Evolutionary conservation across 495 filamentous ascomycete genomes (phyloP).

Genomic region (Halenospora varia): DNA sequence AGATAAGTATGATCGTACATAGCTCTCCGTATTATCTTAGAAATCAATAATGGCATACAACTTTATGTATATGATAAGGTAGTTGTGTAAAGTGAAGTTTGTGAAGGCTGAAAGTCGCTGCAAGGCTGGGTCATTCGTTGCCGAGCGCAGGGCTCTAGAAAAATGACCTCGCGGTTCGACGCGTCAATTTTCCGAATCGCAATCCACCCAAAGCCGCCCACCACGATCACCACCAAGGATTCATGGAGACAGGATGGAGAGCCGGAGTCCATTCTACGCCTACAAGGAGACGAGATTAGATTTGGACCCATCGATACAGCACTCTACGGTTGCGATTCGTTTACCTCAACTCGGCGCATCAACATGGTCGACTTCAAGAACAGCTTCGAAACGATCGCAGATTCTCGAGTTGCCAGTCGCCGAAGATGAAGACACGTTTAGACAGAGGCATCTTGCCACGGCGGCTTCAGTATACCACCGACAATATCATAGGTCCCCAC

Average conservation of each 20-base stretch:
- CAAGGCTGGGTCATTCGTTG: background rate
- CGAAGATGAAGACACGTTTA: constrained; percentile 73
- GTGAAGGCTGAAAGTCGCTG: too few relatives aligned
- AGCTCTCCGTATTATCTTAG: too few relatives aligned
- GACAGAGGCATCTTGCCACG: constrained; percentile 65
- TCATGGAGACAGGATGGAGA: constrained; percentile 28
- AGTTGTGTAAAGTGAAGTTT: too few relatives aligned
- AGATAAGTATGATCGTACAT: background rate
- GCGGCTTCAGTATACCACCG: constrained; percentile 84
- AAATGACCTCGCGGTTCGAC: constrained; percentile 1
- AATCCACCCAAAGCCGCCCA: constrained; percentile 8
- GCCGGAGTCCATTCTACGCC: constrained; percentile 40
- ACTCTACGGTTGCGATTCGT: constrained; percentile 68
- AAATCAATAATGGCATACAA: too few relatives aligned
- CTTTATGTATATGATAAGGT: too few relatives aligned
- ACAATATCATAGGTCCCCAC: constrained; percentile 65
- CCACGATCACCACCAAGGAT: constrained; percentile 1
- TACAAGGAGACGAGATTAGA: constrained; percentile 87
- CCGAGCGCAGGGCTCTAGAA: background rate
- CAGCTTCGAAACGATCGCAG: constrained; percentile 31
- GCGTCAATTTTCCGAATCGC: background rate
- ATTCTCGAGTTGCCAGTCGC: constrained; percentile 32
- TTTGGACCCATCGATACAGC: constrained; percentile 66
- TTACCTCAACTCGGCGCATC: constrained; percentile 51
- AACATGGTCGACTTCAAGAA: constrained; percentile 32